Conservation (phyloP, 2,329 filamentous ascomycete genomes). For the Claviceps africana region DNA sequence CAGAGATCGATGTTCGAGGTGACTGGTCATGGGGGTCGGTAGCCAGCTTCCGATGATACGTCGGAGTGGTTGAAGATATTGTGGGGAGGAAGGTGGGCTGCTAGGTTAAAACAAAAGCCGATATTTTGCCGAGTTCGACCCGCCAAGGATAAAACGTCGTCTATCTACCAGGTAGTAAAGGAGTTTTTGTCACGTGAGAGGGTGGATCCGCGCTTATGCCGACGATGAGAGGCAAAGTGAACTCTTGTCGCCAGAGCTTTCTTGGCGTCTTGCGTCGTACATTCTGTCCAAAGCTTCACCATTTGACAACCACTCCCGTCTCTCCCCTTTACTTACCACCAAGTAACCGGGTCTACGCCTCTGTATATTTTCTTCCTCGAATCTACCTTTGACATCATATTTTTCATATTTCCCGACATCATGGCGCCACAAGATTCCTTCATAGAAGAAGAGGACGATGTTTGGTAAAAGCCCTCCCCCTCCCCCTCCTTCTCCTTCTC, state of each 20-base stretch:
- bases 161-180: too few species aligned
- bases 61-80: background rate
- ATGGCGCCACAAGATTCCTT: constrained; percentile 60
- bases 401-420: constrained; percentile 13
- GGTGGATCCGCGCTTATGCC: background rate
- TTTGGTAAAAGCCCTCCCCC: constrained; percentile 37
- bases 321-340: constrained; percentile 10
- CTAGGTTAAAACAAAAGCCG: constrained; percentile 11
- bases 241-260: constrained; percentile 10
- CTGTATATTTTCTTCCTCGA: constrained; percentile 9
- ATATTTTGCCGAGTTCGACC: constrained; percentile 15
- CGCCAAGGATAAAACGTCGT: background rate
- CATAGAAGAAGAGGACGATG: constrained; percentile 58
- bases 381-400: constrained; percentile 9
- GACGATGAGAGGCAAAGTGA: background rate
- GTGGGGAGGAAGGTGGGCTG: background rate
- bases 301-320: constrained; percentile 4
- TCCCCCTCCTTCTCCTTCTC: background rate
- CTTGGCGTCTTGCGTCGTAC: constrained; percentile 7
- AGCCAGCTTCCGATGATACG: background rate
- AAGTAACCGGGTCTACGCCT: background rate
- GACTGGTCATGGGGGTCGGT: background rate
- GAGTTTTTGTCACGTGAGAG: constrained; percentile 4
- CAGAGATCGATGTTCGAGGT: constrained; percentile 2
- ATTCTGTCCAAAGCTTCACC: constrained; percentile 10